Base-by-base conservation (phyloP, 1,284 basidiomycete genomes). In the Ganoderma resinaceum region DNA sequence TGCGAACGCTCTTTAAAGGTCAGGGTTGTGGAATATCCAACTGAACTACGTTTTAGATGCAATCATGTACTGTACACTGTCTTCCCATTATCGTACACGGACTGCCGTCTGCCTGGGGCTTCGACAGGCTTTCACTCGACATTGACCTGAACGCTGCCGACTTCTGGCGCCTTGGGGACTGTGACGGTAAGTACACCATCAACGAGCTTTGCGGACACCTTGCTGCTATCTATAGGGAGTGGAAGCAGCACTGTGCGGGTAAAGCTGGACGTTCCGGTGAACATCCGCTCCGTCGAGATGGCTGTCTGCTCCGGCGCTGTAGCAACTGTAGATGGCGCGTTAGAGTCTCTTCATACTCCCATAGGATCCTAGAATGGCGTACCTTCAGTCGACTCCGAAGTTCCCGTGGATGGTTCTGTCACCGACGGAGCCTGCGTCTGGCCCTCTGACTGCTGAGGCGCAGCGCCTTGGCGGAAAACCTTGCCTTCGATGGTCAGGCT, bases 401-500 rank as follows among this genome's bases (percentile, higher is more conserved):
- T 58, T 62, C 75, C 66, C 26, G 66, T 58, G n/a, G 62, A 67
- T 3, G 67, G 57, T 3, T 63, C 35, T 23, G 63, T 58, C 2
- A 69, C 38, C 26, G 66, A 18, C 14, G 49, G 33, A 6, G 66
- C 62, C 3, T 55, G 37, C 14, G n/a, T 20, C 52, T 66, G 66
- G 3, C 62, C 58, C 42, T 38, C 35, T 49, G 68, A 40, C 57
- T 66, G 66, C 16, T 62, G 66, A 43, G 62, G 72, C 37, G 71
- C 65, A 59, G 74, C 73, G 59, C 35, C n/a, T 6, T 78, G 79
- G 55, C 81, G 80, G 61, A 80, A 76, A 55, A 86, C 80, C 74
- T 84, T 88, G 3, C 92, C 93, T 76, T 92, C 86, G 67, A 94
- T 93, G 6, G 88, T 92, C 69, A 94, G 77, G 71, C 87, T 91